Conservation (phyloP, 306 rosid genomes). For the Astragalus glycyphyllos region DNA sequence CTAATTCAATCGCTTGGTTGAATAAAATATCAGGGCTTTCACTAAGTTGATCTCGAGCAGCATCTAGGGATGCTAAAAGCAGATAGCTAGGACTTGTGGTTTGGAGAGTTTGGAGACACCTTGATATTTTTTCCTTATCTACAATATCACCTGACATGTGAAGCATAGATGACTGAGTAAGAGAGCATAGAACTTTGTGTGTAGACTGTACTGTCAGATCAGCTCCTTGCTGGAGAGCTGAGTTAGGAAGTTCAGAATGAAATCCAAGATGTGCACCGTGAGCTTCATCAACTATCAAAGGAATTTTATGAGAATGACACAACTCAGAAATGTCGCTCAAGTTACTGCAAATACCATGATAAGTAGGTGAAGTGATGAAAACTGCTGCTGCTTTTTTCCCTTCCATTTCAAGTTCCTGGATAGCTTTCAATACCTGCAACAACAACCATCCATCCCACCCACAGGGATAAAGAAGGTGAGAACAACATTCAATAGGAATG, state of each 20-base stretch:
- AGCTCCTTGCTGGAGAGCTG: constrained; percentile 83
- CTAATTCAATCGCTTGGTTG: constrained; percentile 60
- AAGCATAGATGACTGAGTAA: constrained; percentile 88
- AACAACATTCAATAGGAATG: constrained; percentile 7
- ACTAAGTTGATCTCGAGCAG: constrained; percentile 86
- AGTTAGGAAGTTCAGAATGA: constrained; percentile 70
- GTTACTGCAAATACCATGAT: constrained; percentile 83
- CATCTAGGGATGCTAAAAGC: constrained; percentile 89
- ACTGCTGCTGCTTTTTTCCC: constrained; percentile 77
- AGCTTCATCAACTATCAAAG: constrained; percentile 92
- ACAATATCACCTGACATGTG: constrained; percentile 74
- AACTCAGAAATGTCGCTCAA: constrained; percentile 63
- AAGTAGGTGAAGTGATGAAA: constrained; percentile 85
- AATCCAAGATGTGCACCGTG: constrained; percentile 94
- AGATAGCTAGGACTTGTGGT: constrained; percentile 88
- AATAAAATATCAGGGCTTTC: constrained; percentile 63
- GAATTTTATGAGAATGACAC: constrained; percentile 78
- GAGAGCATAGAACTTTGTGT: constrained; percentile 85
- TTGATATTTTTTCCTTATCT: constrained; percentile 63
- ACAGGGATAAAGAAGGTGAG: not conserved
- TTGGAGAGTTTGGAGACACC: constrained; percentile 89
- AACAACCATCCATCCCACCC: constrained; percentile 22
- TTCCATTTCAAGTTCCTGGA: constrained; percentile 62
- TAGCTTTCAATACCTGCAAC: constrained; percentile 69
- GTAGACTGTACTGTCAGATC: constrained; percentile 80